Base-by-base conservation (phyloP, 257 asterid genomes). In the Verbascum thapsus region DNA sequence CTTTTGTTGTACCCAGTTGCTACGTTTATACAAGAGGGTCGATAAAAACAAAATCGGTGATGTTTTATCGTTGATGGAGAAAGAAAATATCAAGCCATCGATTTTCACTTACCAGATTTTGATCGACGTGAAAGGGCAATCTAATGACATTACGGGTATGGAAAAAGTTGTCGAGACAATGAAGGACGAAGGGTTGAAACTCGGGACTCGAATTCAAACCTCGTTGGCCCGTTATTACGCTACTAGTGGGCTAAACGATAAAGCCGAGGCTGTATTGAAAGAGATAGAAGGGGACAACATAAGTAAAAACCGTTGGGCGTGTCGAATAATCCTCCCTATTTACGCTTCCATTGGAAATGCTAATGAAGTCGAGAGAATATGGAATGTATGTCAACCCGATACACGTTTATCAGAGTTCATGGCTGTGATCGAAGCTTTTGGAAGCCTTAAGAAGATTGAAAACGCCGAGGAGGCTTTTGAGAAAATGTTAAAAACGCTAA, bases 401-500 rank as follows among this genome's bases (percentile, higher is more conserved):
- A 77, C 96, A 15, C 51, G 71, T 37, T 20, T 66, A 37, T 40
- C 11, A 0, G 96, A 85, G 52, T 78, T 80, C 64, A 8, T 66
- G 52, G 81, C 95, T 42, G 91, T 80, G 40, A 70, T 85, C 15
- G 83, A 71, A 45, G 96, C 98, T 18, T 91, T 86, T 88, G 98
- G 98, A 6, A 74, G 69, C 63, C 80, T 88, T 20, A 66, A 77
- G 7, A 76, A 59, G 45, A 54, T 88, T 6, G 84, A 85, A 51
- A 84, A 85, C 6, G 95, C 98, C 0, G 96, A 91, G 73, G 81
- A 72, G 20, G 87, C 76, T 10, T 91, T 85, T 23, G 68, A 84
- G 0, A 63, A 19, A 49, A 52, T 79, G 88, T 20, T 66, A 43
- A 54, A 77, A 53, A 74, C 37, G 63, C 52, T 70, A 56, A 72